Conservation (phyloP, 2,329 filamentous ascomycete species). For the Pseudocercospora eumusae region DNA sequence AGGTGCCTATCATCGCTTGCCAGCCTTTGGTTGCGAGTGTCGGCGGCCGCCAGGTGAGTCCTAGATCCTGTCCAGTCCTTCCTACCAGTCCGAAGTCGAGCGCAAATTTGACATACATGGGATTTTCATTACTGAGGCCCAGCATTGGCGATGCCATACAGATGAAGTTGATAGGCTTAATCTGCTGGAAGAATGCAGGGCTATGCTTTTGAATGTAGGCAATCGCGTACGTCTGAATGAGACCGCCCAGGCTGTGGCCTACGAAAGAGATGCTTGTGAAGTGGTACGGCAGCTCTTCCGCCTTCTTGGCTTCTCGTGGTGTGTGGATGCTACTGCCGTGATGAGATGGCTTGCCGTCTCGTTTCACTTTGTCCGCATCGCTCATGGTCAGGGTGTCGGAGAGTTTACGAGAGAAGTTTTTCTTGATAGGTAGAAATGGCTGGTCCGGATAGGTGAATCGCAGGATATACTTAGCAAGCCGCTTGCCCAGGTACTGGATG, state of each 20-base stretch:
- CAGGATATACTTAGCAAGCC: conserved; percentile 86
- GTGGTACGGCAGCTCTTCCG: conserved; percentile 65
- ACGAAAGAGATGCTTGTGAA: conserved; percentile 96
- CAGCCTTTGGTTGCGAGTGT: conserved; percentile 82
- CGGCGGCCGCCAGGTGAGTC: conserved; percentile 89
- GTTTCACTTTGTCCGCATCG: conserved; percentile 47
- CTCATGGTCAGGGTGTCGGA: conserved; percentile 50
- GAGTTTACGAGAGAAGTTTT: conserved; percentile 52
- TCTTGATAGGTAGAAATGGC: conserved; percentile 72
- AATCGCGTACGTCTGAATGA: conserved; percentile 90
- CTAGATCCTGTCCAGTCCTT: conserved; percentile 92
- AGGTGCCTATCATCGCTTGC: conserved; percentile 81
- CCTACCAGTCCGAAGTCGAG: conserved; percentile 94
- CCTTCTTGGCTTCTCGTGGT: conserved; percentile 47
- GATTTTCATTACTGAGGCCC: conserved; percentile 94
- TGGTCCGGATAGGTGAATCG: conserved; percentile 92
- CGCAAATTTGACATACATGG: conserved; percentile 94
- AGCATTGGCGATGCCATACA: conserved; percentile 83
- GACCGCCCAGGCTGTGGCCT: conserved; percentile 84
- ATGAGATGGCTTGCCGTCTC: conserved; percentile 54
- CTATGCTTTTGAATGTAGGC: conserved; percentile 97
- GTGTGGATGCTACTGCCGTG: conserved; percentile 63
- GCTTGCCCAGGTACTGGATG: conserved; percentile 95
- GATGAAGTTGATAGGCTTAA: conserved; percentile 88
- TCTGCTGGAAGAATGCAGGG: conserved; percentile 82